A percentile compares a stretch with the other conserved stretches of the same genome.
phyloP scores from a whole-genome alignment of 495 filamentous ascomycete species.

The Penicillium pulvis region DNA sequence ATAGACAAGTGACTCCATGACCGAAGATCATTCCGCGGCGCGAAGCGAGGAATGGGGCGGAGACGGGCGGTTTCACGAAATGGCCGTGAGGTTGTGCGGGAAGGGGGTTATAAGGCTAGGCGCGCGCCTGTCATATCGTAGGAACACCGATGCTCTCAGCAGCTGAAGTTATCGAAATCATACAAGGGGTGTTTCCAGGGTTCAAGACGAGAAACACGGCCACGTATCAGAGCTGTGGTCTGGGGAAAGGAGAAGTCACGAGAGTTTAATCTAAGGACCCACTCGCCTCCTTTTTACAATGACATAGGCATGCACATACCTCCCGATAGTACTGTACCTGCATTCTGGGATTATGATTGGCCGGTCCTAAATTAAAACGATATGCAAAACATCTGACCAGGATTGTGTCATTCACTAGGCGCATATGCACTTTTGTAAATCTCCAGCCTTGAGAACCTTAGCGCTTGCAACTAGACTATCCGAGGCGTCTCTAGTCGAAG shows the following conservation, averaged over 20 bases:
- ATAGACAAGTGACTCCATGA: conserved; percentile 91
- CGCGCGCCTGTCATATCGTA: conserved; percentile 27
- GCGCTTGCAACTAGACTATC: no score
- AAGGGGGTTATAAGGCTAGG: conserved; percentile 10
- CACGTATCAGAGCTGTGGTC: conserved; percentile 26
- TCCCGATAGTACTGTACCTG: not conserved
- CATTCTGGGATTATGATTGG: not conserved
- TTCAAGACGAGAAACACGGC: conserved; percentile 14
- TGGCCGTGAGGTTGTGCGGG: conserved; percentile 7
- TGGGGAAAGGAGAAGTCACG: conserved; percentile 38
- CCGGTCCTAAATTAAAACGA: not conserved
- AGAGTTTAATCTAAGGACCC: conserved; percentile 32
- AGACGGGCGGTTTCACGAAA: conserved; percentile 12
- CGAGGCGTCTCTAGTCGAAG: no score
- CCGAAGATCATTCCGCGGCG: conserved; percentile 38
- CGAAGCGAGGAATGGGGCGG: conserved; percentile 22
- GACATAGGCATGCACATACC: conserved; percentile 9
- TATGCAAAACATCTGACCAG: not conserved
- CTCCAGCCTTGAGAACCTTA: no score
- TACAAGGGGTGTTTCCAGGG: conserved; percentile 6
- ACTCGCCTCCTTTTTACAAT: conserved; percentile 29
- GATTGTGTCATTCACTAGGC: not conserved
- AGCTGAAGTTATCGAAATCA: conserved; percentile 1
- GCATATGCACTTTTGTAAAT: no score
- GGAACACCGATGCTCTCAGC: conserved; percentile 10